Conservation (phyloP, 805 yeast genomes). For the Yarrowia bubula region DNA sequence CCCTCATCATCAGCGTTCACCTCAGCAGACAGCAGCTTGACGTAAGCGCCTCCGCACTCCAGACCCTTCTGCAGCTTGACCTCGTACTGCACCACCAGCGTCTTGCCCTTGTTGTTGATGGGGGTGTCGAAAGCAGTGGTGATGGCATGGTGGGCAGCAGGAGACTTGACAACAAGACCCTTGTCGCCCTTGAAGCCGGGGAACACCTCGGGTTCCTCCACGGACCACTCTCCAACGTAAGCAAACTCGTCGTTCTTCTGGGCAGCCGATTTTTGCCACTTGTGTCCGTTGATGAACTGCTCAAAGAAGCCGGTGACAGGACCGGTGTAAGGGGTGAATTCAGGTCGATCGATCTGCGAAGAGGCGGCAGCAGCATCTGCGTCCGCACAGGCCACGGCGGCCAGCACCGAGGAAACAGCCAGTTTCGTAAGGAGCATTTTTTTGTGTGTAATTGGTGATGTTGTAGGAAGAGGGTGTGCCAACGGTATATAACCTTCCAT, state of each 20-base stretch:
- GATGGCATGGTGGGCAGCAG: slow-evolving; percentile 82
- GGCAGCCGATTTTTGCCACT: slow-evolving; percentile 62
- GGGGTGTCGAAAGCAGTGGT: slow-evolving; percentile 57
- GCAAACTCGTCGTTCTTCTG: slow-evolving; percentile 49
- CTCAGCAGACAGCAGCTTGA: slow-evolving; percentile 61
- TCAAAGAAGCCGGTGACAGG: slow-evolving; percentile 54
- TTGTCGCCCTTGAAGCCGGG: slow-evolving; percentile 65
- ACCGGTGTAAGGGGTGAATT: slow-evolving; percentile 23
- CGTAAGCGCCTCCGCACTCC: slow-evolving; percentile 85
- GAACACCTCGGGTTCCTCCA: slow-evolving; percentile 59
- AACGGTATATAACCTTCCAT: not conserved
- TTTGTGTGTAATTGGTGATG: not conserved
- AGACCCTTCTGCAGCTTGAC: slow-evolving; percentile 77
- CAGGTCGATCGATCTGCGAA: slow-evolving; percentile 10
- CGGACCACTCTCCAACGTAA: slow-evolving; percentile 72
- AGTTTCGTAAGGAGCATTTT: slow-evolving; percentile 22
- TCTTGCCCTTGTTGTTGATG: slow-evolving; percentile 58
- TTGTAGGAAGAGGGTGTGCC: not conserved
- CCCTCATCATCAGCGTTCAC: slow-evolving; percentile 36
- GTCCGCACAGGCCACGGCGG: slow-evolving; percentile 24
- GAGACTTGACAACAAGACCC: slow-evolving; percentile 72
- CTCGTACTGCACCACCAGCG: slow-evolving; percentile 85
- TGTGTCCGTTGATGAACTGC: slow-evolving; percentile 51
- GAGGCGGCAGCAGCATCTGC: slow-evolving; percentile 9
- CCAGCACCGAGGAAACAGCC: slow-evolving; percentile 26